Base-by-base conservation (phyloP, 371 early-diverging fungal species). In the Mucor ambiguus region DNA sequence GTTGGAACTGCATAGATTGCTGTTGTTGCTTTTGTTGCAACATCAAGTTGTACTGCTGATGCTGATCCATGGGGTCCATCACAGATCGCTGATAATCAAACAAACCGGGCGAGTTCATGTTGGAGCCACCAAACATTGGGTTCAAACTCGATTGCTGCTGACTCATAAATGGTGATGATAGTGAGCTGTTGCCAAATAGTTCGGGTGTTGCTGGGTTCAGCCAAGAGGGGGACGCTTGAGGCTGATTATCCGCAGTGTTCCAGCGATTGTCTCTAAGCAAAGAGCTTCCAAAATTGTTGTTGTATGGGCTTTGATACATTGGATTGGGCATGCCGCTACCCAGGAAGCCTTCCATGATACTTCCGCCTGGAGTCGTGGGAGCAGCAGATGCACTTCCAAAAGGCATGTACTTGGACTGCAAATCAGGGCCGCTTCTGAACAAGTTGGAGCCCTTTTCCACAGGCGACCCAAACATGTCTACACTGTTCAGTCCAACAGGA, bases 21-120 rank as follows among this genome's bases (percentile, higher is more conserved):
- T 86, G 85, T 37, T 85, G 85, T 24, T 78, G 74, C 38, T 84
- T 83, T 73, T 81, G 84, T 56, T 85, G 86, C 30, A 84, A 43
- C 67, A 84, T 65, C 32, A 84, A 80, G 33, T 80, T 58, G 44
- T 81, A 83, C 59, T 83, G 84, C 48, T 86, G 85, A 48, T 76
- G 80, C 46, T 77, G 77, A 18, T 71, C 67, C 29, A 73, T 48
- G 9, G 72, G 72, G 2, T 76, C 77, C 37, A 70, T 77, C 41
- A 75, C 56, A 11, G 68, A 57, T 10, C 81, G 69, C 28, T 78
- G 79, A 61, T 77, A 81, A 55, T 81, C 79, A 46, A 77, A 75
- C 18, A 79, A 56, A 7, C 77, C 69, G 24, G 75, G 66, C 0
- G 73, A 72, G 12, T 58, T 64, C 35, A 66, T 66, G 35, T 54